A percentile compares a stretch with the other conserved stretches of the same genome.
phyloP scores from a whole-genome alignment of 768 basidiomycete genomes.

The Serendipita sp. region DNA sequence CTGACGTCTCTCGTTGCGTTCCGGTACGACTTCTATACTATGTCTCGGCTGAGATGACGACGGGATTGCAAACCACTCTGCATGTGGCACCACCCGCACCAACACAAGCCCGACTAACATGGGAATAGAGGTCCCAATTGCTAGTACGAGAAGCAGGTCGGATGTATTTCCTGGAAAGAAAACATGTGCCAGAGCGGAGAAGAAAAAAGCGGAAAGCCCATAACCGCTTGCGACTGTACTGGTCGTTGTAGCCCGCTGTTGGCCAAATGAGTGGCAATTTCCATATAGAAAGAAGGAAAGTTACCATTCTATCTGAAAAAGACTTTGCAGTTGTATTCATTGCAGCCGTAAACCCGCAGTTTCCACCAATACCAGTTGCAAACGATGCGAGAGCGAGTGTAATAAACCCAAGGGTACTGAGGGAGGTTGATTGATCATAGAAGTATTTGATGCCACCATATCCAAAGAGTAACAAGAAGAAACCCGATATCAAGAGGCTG shows the following conservation, averaged over 20 bases:
- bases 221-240: conserved; percentile 74
- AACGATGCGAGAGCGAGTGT: conserved; percentile 46
- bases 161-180: conserved; percentile 66
- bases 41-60: conserved; percentile 2
- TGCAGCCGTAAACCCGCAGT: conserved; percentile 49
- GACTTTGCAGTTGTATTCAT: conserved; percentile 74
- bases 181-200: conserved; percentile 56
- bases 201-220: conserved; percentile 82
- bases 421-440: conserved; percentile 34
- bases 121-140: conserved; percentile 60
- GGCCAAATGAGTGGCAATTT: background rate
- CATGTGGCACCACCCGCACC: conserved; percentile 51
- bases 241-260: conserved; percentile 56
- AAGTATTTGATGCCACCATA: conserved; percentile 60
- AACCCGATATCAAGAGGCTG: conserved; percentile 43
- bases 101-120: conserved; percentile 66
- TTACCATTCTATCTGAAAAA: conserved; percentile 53
- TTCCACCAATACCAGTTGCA: conserved; percentile 64
- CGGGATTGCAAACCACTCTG: conserved; percentile 6
- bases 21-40: conserved; percentile 6
- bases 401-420: conserved; percentile 28
- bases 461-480: conserved; percentile 44
- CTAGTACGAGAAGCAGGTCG: conserved; percentile 56
- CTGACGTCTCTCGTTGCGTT: conserved; percentile 4
- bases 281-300: conserved; percentile 14